Percentiles rank a stretch among this genome's conserved stretches.
These are phyloP conservation scores for Bodo saltans DNA, from an alignment of 78 protist species.

Conservation along the genomic window DNA sequence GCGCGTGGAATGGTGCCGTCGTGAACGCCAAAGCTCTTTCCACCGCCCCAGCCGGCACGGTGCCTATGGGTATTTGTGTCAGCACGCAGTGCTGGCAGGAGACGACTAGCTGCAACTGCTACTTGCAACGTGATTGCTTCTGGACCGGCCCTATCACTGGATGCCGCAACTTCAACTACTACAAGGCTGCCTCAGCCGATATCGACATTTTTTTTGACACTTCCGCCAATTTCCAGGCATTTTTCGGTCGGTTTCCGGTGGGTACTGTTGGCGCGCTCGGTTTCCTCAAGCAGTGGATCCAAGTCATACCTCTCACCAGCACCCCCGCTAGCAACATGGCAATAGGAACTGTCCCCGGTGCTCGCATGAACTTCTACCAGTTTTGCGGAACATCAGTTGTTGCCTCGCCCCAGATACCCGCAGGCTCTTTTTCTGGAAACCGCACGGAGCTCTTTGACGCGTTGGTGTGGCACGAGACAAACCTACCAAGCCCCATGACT, in stretches of 20 bases:
- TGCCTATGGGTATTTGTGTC: background rate
- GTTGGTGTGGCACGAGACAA: background rate
- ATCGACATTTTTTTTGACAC: conserved; percentile 7
- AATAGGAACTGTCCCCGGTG: background rate
- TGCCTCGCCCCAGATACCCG: background rate
- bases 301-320: conserved; percentile 14
- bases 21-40: no score
- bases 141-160: background rate
- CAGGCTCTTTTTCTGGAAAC: background rate
- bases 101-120: conserved; percentile 3
- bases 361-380: background rate
- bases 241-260: background rate
- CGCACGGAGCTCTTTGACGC: background rate
- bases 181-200: background rate
- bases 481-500: background rate
- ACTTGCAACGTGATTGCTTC: background rate
- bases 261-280: conserved; percentile 2
- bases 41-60: no score
- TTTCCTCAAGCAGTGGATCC: background rate
- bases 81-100: background rate
- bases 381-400: background rate
- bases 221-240: background rate
- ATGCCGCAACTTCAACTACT: background rate
- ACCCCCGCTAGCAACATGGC: background rate
- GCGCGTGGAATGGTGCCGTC: no score